Conservation (phyloP, 495 filamentous ascomycete species). For the Rhizodiscina lignyota region DNA sequence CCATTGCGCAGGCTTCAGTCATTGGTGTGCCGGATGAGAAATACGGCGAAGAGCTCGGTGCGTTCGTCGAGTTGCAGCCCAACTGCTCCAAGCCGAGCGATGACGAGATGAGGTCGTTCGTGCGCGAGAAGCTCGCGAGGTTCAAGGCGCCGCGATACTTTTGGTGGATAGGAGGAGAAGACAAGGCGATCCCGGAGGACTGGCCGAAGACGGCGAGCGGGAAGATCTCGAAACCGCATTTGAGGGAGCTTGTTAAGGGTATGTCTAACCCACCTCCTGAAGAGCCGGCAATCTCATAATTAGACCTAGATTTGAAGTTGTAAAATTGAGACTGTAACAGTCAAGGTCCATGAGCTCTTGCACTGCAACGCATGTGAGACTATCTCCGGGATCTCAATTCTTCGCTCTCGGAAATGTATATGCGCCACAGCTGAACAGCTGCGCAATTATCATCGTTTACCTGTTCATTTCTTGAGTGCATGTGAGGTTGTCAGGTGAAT, state of each 20-base stretch:
- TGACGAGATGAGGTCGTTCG: slow-evolving; percentile 9
- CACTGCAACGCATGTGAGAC: no score
- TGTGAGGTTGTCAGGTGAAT: no score
- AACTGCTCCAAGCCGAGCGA: slow-evolving; percentile 3
- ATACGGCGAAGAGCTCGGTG: slow-evolving; percentile 12
- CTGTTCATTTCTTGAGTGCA: no score
- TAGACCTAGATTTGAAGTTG: no score
- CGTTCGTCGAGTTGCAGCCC: slow-evolving; percentile 9
- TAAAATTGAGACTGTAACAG: no score
- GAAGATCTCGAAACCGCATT: slow-evolving; percentile 12
- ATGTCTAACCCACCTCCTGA: no score
- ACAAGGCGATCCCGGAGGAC: slow-evolving; percentile 3
- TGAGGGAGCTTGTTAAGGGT: slow-evolving; percentile 11
- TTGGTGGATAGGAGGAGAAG: slow-evolving; percentile 9
- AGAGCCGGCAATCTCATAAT: no score
- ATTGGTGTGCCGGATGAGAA: slow-evolving; percentile 13
- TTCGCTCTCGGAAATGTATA: no score
- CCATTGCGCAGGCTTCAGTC: slow-evolving; percentile 9
- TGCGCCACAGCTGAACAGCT: no score
- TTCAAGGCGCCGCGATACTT: slow-evolving; percentile 13
- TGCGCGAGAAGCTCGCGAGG: slow-evolving; percentile 9
- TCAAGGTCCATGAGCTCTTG: no score
- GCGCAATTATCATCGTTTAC: no score
- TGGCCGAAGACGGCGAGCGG: slow-evolving; percentile 15
- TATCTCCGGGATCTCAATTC: no score